These are phyloP conservation scores for Kodamaea jinghongensis DNA, from an alignment of 805 yeast species.

Conservation along the genomic window DNA sequence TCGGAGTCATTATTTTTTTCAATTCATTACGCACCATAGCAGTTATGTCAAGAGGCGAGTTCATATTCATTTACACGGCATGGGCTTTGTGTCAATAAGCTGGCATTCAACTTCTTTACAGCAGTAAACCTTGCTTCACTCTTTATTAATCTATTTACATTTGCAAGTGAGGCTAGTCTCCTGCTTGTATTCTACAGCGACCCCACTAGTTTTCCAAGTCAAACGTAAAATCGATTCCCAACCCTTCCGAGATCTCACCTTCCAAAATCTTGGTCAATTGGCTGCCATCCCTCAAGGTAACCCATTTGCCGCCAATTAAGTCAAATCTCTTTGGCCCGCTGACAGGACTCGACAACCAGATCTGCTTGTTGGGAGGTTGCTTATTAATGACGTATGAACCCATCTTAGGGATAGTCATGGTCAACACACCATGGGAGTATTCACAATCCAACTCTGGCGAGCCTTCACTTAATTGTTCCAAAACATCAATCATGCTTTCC, in stretches of 20 bases:
- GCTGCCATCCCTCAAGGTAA: slow-evolving; percentile 63
- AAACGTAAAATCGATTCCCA: slow-evolving; percentile 19
- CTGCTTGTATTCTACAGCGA: not conserved
- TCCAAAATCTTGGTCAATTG: slow-evolving; percentile 34
- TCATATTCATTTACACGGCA: too few relatives aligned
- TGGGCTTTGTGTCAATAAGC: too few relatives aligned
- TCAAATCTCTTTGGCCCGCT: slow-evolving; percentile 87
- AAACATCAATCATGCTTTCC: slow-evolving; percentile 62
- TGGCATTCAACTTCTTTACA: too few relatives aligned
- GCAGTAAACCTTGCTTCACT: not conserved
- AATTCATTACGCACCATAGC: too few relatives aligned
- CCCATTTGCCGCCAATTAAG: slow-evolving; percentile 71
- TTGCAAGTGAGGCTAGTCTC: too few relatives aligned
- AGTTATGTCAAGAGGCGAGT: too few relatives aligned
- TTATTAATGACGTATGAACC: slow-evolving; percentile 93
- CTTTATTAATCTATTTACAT: not conserved
- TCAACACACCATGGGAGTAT: slow-evolving; percentile 82
- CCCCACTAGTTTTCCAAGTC: slow-evolving; percentile 10
- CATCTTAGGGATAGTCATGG: slow-evolving; percentile 61
- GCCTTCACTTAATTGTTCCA: slow-evolving; percentile 65
- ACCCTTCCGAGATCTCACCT: slow-evolving; percentile 30
- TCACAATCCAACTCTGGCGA: slow-evolving; percentile 70
- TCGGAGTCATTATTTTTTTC: slow-evolving; percentile 3
- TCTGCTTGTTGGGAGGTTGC: slow-evolving; percentile 96
- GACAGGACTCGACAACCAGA: slow-evolving; percentile 92